Percentiles rank a stretch among this genome's conserved stretches.
Evolutionary conservation across 768 basidiomycete species (phyloP).

Genomic region (Podaxis sp.): DNA sequence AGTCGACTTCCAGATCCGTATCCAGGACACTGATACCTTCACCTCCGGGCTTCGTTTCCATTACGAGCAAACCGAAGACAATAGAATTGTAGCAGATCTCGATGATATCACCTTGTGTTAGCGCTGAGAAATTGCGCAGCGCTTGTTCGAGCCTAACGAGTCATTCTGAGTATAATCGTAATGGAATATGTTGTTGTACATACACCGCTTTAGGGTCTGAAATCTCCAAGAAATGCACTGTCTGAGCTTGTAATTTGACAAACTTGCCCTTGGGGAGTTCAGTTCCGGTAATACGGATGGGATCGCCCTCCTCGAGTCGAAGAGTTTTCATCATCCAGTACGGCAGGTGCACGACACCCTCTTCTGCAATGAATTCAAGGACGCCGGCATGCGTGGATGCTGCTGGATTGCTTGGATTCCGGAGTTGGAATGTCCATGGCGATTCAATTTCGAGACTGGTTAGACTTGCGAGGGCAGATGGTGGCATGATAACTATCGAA

Average conservation of each 20-base stretch:
- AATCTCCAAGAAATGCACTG: conserved; percentile 92
- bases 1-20: conserved; percentile 98
- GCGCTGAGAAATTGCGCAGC: conserved; percentile 85
- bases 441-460: conserved; percentile 84
- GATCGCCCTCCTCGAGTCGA: conserved; percentile 90
- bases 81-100: conserved; percentile 98
- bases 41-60: conserved; percentile 88
- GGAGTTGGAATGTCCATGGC: conserved; percentile 96
- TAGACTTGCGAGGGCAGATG: conserved; percentile 87
- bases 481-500: conserved; percentile 92
- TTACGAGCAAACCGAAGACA: conserved; percentile 91
- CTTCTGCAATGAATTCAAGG: conserved; percentile 97
- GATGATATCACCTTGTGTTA: conserved; percentile 96
- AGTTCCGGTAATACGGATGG: conserved; percentile 88
- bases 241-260: conserved; percentile 96
- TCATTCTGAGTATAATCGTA: conserved; percentile 1
- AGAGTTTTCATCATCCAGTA: conserved; percentile 99
- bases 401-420: conserved; percentile 83
- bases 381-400: conserved; percentile 96
- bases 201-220: conserved; percentile 98
- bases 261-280: conserved; percentile 91
- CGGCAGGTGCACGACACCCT: conserved; percentile 92
- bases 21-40: conserved; percentile 89
- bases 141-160: conserved; percentile 84
- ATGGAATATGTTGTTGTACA: conserved; percentile 30